Conservation (phyloP, 768 basidiomycete species). For the Phylloporus rhodoxanthus region DNA sequence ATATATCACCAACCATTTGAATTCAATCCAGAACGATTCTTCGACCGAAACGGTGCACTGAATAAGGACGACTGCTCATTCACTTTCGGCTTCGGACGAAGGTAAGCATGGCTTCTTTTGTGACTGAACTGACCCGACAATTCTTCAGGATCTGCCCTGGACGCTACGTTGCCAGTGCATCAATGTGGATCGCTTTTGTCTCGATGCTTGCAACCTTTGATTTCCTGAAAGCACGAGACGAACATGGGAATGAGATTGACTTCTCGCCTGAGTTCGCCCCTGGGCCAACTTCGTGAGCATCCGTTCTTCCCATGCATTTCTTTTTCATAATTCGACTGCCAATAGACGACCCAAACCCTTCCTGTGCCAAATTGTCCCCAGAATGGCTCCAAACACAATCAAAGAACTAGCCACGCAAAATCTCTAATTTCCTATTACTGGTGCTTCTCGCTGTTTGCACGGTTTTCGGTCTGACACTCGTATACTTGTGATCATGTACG, state of each 20-base stretch:
- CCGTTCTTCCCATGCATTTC: not conserved
- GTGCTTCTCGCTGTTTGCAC: not conserved
- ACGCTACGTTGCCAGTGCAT: slow-evolving; percentile 17
- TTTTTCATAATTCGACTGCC: not conserved
- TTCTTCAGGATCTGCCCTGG: slow-evolving; percentile 21
- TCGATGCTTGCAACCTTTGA: slow-evolving; percentile 22
- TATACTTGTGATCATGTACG: not conserved
- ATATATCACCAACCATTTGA: slow-evolving; percentile 36
- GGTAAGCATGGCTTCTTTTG: slow-evolving; percentile 7
- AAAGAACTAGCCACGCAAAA: slow-evolving; percentile 10
- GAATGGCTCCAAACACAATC: slow-evolving; percentile 6
- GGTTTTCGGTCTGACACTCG: not conserved
- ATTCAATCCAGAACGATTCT: slow-evolving; percentile 39
- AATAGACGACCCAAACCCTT: slow-evolving; percentile 21
- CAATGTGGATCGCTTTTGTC: slow-evolving; percentile 23
- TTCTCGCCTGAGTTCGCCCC: slow-evolving; percentile 19
- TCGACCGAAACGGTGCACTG: slow-evolving; percentile 15
- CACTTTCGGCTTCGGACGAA: slow-evolving; percentile 25
- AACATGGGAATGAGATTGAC: slow-evolving; percentile 19
- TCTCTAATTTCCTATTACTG: not conserved
- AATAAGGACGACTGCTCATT: slow-evolving; percentile 3
- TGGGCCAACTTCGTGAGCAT: slow-evolving; percentile 18
- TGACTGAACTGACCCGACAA: not conserved
- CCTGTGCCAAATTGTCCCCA: slow-evolving; percentile 19
- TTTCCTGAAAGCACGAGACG: slow-evolving; percentile 20